A percentile compares a stretch with the other conserved stretches of the same genome.
Conservation (phyloP, 2,329 filamentous ascomycete species). For the Penicillium crustosum region DNA sequence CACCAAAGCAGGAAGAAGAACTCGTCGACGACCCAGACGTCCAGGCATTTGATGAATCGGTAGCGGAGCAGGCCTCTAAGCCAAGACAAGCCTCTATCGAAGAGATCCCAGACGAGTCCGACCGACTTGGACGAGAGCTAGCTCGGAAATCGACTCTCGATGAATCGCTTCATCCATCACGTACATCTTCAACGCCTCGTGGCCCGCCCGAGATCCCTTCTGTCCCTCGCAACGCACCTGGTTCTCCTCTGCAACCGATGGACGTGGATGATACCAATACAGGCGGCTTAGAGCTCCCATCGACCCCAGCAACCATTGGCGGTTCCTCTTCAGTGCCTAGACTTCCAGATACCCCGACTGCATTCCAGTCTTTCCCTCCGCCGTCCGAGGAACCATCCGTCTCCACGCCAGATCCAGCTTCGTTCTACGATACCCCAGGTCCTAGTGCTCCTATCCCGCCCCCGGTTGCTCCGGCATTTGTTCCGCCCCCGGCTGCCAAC, state of each 20-base stretch:
- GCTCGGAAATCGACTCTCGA: conserved; percentile 52
- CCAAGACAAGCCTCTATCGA: conserved; percentile 57
- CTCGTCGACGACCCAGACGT: conserved; percentile 62
- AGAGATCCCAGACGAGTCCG: conserved; percentile 58
- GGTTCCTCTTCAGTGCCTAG: conserved; percentile 26
- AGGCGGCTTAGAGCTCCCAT: conserved; percentile 38
- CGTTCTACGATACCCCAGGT: conserved; percentile 22
- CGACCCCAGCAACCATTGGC: conserved; percentile 40
- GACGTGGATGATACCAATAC: conserved; percentile 38
- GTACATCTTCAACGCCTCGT: conserved; percentile 43
- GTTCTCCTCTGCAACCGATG: conserved; percentile 29
- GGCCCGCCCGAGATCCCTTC: conserved; percentile 28
- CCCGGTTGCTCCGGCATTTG: conserved; percentile 18
- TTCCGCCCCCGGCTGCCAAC: conserved; percentile 19
- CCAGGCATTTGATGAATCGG: conserved; percentile 50
- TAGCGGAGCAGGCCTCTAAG: conserved; percentile 48
- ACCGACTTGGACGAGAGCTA: conserved; percentile 46
- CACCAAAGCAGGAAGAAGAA: conserved; percentile 55
- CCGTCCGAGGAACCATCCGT: conserved; percentile 34
- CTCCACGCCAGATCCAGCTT: conserved; percentile 21
- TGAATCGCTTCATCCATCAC: conserved; percentile 52
- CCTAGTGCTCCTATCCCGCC: conserved; percentile 20
- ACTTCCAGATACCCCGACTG: conserved; percentile 38
- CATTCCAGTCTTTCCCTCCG: conserved; percentile 45
- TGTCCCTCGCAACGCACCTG: conserved; percentile 27